phyloP scores from a whole-genome alignment of 495 filamentous ascomycete genomes.

The Neurospora sp. region DNA sequence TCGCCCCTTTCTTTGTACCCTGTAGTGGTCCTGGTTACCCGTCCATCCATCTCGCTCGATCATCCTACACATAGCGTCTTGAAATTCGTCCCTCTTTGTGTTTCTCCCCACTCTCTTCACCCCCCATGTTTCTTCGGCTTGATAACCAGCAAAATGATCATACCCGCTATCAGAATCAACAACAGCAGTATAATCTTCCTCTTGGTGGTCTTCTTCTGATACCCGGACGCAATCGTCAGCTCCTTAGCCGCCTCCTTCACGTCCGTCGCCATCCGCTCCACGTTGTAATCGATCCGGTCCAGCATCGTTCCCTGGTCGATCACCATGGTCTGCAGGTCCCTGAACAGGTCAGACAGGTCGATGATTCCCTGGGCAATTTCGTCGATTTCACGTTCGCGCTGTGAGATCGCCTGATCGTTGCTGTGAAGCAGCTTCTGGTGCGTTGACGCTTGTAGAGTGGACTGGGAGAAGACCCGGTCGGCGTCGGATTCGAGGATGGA shows the following conservation, averaged over 20 bases:
- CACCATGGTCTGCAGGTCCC: constrained; percentile 90
- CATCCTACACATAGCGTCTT: background rate
- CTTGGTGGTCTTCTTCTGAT: constrained; percentile 81
- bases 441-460: constrained; percentile 63
- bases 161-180: constrained; percentile 68
- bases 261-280: constrained; percentile 81
- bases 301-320: constrained; percentile 98
- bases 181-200: constrained; percentile 83
- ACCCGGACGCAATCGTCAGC: constrained; percentile 71
- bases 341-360: constrained; percentile 91
- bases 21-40: background rate
- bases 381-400: constrained; percentile 94
- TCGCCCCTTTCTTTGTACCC: background rate
- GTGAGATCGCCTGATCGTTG: constrained; percentile 78
- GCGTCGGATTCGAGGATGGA: constrained; percentile 82
- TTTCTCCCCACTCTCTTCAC: background rate
- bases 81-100: background rate
- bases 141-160: constrained; percentile 76
- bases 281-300: constrained; percentile 96
- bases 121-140: constrained; percentile 57
- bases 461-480: constrained; percentile 85
- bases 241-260: constrained; percentile 91
- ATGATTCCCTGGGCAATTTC: constrained; percentile 97
- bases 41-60: background rate
- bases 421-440: constrained; percentile 56